These are phyloP conservation scores for Sanghuangporus weigelae DNA, from an alignment of 1,284 basidiomycete species.

Conservation along the genomic window DNA sequence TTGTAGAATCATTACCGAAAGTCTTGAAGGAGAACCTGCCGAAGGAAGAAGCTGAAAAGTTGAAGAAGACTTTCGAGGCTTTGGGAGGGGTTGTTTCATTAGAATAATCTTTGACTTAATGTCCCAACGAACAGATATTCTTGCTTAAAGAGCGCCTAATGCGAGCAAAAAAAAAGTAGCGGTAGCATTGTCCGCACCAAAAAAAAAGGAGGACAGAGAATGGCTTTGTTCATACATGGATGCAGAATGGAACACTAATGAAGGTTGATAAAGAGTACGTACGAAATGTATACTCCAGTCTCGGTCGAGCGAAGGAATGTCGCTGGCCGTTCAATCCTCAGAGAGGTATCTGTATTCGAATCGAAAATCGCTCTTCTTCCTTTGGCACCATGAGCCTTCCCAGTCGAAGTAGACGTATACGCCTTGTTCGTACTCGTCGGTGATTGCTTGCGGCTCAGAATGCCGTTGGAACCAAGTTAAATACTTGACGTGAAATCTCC, in stretches of 20 bases:
- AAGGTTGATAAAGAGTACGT: neutral
- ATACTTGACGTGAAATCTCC: conserved; percentile 99
- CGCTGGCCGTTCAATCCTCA: conserved; percentile 55
- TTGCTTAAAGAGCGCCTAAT: conserved; percentile 12
- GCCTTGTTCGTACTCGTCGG: conserved; percentile 99
- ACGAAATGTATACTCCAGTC: neutral
- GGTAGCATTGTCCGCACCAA: conserved; percentile 6
- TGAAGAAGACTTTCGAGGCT: conserved; percentile 85
- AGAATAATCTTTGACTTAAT: conserved; percentile 39
- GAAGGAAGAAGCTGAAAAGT: conserved; percentile 98
- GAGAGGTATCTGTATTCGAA: conserved; percentile 92
- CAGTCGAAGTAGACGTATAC: conserved; percentile 97
- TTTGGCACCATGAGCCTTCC: conserved; percentile 97
- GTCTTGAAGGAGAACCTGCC: conserved; percentile 92
- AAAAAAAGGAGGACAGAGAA: conserved; percentile 8
- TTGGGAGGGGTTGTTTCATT: conserved; percentile 87
- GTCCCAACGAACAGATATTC: neutral
- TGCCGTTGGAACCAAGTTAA: conserved; percentile 99
- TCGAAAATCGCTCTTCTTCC: conserved; percentile 97
- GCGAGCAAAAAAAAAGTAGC: neutral
- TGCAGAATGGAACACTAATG: neutral
- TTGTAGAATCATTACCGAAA: conserved; percentile 95
- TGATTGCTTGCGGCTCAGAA: conserved; percentile 98
- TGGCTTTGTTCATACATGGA: conserved; percentile 16
- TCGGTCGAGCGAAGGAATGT: neutral